Base-by-base conservation (phyloP, 2,329 filamentous ascomycete species). In the Thermothelomyces thermophilus region DNA sequence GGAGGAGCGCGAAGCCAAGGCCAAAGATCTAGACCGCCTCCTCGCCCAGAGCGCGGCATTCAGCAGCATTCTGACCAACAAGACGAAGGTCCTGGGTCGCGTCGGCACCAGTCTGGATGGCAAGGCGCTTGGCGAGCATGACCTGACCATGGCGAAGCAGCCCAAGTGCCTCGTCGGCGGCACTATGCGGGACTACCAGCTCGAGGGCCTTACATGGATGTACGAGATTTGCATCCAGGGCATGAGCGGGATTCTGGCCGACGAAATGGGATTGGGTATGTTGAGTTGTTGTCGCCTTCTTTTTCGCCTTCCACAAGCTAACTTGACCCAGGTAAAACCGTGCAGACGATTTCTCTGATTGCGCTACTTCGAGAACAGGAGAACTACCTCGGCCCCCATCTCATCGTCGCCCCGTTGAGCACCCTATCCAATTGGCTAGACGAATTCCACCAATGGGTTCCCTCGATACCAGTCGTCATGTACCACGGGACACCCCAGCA, bases 351-450 rank as follows among this genome's bases (percentile, higher is more conserved):
- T 34, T 84, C 89, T 0, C 77, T 95, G 55, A 83, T 95, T 34
- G 91, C 91, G 0, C 82, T 95, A 53, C 72, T 97, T 13, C 83
- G 91, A 57, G 90, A 97, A 61, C 85, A 91, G 58, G 88, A 91
- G 41, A 78, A 83, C 6, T 90, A 93, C 45, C 71, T 79, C 2
- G 93, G 93, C 0, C 93, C 93, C 0, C 95, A 96, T 62, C 69
- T 98, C 19, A 89, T 98, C 46, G 84, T 93, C 6, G 90, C 90
- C 0, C 93, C 93, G 0, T 69, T 97, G 3, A 96, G 90, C 62
- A 97, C 93, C 0, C 77, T 96, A 0, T 90, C 86, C 34, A 98
- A 97, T 64, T 98, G 93, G 93, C 84, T 95, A 36, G 87, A 93
- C 36, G 93, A 98, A 62, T 96, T 97, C 59, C 76, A 83, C 30